Evolutionary conservation across 2,329 filamentous ascomycete genomes (phyloP).

Genomic region (Beauveria australis): DNA sequence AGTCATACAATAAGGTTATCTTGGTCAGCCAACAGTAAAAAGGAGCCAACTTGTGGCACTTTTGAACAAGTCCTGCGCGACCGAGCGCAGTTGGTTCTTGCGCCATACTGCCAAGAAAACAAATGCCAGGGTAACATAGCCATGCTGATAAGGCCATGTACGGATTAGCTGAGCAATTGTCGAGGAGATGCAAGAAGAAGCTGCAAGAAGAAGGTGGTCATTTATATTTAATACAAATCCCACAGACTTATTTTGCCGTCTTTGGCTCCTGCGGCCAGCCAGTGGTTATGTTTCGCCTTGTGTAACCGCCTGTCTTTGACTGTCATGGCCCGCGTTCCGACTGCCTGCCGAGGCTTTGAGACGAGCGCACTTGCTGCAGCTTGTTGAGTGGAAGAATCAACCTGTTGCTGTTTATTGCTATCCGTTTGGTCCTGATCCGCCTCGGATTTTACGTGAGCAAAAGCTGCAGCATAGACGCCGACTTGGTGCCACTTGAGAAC

Average conservation of each 20-base stretch:
- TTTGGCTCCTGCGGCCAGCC: conserved; percentile 85
- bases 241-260: conserved; percentile 93
- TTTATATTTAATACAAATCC: conserved; percentile 65
- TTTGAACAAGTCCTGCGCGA: not conserved
- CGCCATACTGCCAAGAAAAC: no score
- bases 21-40: no score
- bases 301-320: conserved; percentile 57
- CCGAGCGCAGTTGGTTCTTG: not conserved
- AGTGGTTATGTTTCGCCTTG: conserved; percentile 66
- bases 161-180: not conserved
- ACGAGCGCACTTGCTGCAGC: not conserved
- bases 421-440: not conserved
- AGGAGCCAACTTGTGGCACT: no score
- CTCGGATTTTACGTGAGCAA: conserved; percentile 41
- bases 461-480: conserved; percentile 74
- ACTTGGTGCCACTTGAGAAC: conserved; percentile 92
- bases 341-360: conserved; percentile 4
- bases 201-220: not conserved
- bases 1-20: no score
- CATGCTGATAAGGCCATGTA: no score
- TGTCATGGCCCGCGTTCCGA: conserved; percentile 11
- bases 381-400: not conserved
- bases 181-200: not conserved
- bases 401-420: not conserved
- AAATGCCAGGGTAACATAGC: no score